phyloP scores from a whole-genome alignment of 345 rosid species.

The Gossypioides kirkii region DNA sequence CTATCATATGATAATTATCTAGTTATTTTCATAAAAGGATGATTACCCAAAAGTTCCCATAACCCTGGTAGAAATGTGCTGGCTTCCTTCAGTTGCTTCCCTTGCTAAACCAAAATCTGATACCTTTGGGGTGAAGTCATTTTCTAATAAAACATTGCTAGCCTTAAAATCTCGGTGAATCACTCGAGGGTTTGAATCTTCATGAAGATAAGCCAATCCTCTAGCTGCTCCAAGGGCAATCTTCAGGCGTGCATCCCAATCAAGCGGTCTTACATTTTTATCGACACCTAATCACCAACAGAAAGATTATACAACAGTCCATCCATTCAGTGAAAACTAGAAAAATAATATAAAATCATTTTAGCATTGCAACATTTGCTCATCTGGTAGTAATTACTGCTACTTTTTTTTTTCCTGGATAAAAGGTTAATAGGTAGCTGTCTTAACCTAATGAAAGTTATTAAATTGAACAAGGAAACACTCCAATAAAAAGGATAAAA shows the following conservation, averaged over 20 bases:
- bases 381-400: not conserved
- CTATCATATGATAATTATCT: not conserved
- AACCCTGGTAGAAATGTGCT: slow-evolving; percentile 91
- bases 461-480: not conserved
- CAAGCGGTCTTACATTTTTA: slow-evolving; percentile 69
- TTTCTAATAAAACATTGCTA: slow-evolving; percentile 84
- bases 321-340: not conserved
- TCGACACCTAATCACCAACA: slow-evolving; percentile 43
- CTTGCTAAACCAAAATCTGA: slow-evolving; percentile 98
- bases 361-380: not conserved
- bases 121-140: slow-evolving; percentile 94
- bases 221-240: slow-evolving; percentile 99
- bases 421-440: slow-evolving; percentile 3
- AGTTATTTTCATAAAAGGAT: not conserved
- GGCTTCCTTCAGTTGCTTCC: slow-evolving; percentile 99
- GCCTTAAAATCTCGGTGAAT: slow-evolving; percentile 98
- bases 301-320: not conserved
- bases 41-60: slow-evolving; percentile 99
- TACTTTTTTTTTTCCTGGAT: not conserved
- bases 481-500: not conserved
- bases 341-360: not conserved
- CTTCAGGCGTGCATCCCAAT: slow-evolving; percentile 95
- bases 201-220: slow-evolving; percentile 98
- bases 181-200: slow-evolving; percentile 97
- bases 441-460: not conserved